Conservation (phyloP, 2,329 filamentous ascomycete species). For the Aspergillus jensenii region DNA sequence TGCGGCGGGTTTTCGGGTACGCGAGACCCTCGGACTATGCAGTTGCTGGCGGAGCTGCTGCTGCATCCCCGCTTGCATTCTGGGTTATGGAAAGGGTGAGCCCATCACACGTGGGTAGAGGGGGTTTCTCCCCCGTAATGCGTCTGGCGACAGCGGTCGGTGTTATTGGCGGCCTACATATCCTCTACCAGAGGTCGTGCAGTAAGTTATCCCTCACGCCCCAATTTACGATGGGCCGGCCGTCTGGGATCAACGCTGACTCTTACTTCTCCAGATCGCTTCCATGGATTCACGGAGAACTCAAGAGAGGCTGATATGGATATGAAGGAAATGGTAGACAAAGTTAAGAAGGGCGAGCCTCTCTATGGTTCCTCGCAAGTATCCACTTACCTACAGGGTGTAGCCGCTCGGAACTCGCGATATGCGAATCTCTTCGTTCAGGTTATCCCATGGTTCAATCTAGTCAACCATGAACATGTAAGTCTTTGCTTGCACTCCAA, state of each 20-base stretch:
- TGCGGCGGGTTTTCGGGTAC: slow-evolving; percentile 86
- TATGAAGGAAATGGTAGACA: slow-evolving; percentile 96
- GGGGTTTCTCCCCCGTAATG: slow-evolving; percentile 80
- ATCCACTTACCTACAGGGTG: slow-evolving; percentile 87
- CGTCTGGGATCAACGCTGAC: neutral
- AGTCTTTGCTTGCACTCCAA: slow-evolving; percentile 16
- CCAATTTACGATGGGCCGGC: neutral
- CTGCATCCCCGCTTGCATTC: slow-evolving; percentile 72
- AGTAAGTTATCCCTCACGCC: slow-evolving; percentile 59
- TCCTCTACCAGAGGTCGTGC: slow-evolving; percentile 80
- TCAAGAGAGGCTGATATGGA: slow-evolving; percentile 89
- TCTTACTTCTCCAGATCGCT: slow-evolving; percentile 65
- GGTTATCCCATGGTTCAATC: slow-evolving; percentile 94
- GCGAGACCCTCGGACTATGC: slow-evolving; percentile 81
- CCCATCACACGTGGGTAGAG: slow-evolving; percentile 79
- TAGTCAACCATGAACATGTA: slow-evolving; percentile 86
- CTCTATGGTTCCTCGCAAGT: slow-evolving; percentile 80
- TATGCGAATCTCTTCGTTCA: slow-evolving; percentile 83
- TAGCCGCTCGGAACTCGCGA: slow-evolving; percentile 87
- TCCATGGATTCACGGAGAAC: slow-evolving; percentile 95
- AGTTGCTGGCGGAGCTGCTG: slow-evolving; percentile 65
- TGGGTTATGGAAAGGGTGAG: slow-evolving; percentile 78
- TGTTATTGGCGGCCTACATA: slow-evolving; percentile 73
- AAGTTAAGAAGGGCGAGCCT: slow-evolving; percentile 88
- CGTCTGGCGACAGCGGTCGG: slow-evolving; percentile 74